These are phyloP conservation scores for Tetrahymena malaccensis DNA, from an alignment of 73 alveolate genomes.

Conservation along the genomic window DNA sequence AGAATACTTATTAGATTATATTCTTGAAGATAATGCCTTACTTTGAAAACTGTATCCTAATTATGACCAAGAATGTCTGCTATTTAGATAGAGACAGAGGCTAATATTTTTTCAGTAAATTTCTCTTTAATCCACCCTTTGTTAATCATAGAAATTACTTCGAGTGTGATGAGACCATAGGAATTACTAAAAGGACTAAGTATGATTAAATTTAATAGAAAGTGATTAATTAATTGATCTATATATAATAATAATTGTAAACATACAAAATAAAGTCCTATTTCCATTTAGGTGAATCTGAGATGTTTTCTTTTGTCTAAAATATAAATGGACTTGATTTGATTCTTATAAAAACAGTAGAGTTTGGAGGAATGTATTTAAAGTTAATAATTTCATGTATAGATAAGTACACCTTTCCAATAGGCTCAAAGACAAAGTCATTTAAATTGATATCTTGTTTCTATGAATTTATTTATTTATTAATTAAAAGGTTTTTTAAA, in stretches of 20 bases:
- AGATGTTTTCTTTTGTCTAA: not conserved
- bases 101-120: not conserved
- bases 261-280: not conserved
- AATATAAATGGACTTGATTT: not conserved
- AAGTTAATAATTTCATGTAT: not conserved
- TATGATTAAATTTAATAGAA: too few relatives aligned
- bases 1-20: not conserved
- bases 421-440: not conserved
- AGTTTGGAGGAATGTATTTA: not conserved
- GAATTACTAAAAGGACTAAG: not conserved
- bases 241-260: not conserved
- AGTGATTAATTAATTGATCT: not conserved
- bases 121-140: not conserved
- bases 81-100: not conserved
- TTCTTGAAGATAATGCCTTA: not conserved
- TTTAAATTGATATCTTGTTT: not conserved
- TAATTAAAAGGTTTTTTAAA: not conserved
- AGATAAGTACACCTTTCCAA: not conserved
- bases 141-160: not conserved
- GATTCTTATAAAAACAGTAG: not conserved
- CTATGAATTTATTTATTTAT: not conserved
- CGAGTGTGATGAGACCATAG: not conserved
- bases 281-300: not conserved
- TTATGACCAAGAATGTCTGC: not conserved
- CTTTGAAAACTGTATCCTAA: not conserved